Base-by-base conservation (phyloP, 495 filamentous ascomycete genomes). In the Penicillium salamii region DNA sequence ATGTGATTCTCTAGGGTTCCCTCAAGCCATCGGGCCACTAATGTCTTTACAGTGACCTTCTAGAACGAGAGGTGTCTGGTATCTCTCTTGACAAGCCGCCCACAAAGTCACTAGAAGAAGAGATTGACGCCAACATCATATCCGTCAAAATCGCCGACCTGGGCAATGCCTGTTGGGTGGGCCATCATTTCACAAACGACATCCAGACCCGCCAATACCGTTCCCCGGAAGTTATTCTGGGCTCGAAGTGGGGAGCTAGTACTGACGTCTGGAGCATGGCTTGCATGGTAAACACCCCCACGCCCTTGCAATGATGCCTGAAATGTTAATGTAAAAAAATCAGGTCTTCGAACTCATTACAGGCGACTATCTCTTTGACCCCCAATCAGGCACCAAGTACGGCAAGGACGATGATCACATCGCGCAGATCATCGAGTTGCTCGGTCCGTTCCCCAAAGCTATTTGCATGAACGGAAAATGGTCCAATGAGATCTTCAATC, bases 201-300 rank as follows among this genome's bases (percentile, higher is more conserved):
- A 99, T 99, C 53, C 93, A 99, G 59, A 99, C 93, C 7, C 81
- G 93, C 58, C 93, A 99, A 68, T 99, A 99, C 68, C 81, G 93
- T 17, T 97, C 93, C 0, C 93, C 93, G 2, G 93, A 99, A 67
- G 93, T 99, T 21, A 97, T 99, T 36, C 71, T 99, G 14, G 93
- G 93, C 34, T 84, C 91, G 1, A 97, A 97, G 72, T 99, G 93
- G 93, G 93, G 93, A 42, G 93, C 93, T 3, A 97, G 93, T 62
- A 97, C 93, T 2, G 93, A 99, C 66, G 86, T 99, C 14, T 99
- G 93, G 93, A 97, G 95, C 70, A 99, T 99, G 93, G 90, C 95
- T 18, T 88, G 88, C 56, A 99, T 99, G 93, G 95, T 97, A 76
- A 44, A 43, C 34, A 17, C 35, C 29, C 3, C 29, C 29, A 4